Evolutionary conservation across 2,329 filamentous ascomycete species (phyloP).

Genomic region (Sphaerulina vaccinii): DNA sequence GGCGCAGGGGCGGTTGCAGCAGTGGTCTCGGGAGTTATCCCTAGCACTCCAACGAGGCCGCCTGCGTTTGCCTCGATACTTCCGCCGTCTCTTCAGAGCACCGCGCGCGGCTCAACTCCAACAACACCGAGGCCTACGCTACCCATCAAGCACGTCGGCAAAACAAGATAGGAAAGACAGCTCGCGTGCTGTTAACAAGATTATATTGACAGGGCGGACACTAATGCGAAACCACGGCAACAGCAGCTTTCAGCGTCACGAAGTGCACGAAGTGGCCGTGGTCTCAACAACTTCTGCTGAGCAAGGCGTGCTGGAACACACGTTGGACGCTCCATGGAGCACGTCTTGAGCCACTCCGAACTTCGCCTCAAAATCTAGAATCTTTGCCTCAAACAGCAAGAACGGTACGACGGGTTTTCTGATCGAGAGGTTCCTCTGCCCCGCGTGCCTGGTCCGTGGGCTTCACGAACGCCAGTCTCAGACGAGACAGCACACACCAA

Average conservation of each 20-base stretch:
- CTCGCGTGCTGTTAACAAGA: too few species aligned
- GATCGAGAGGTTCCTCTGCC: background rate
- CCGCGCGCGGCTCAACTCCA: background rate
- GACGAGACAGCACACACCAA: background rate
- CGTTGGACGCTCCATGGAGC: too few species aligned
- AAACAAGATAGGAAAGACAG: too few species aligned
- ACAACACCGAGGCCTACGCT: too few species aligned
- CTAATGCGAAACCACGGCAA: too few species aligned
- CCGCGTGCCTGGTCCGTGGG: slow-evolving; percentile 6
- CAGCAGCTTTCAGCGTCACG: too few species aligned
- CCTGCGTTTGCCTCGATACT: background rate
- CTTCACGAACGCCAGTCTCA: slow-evolving; percentile 1
- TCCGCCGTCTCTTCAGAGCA: background rate
- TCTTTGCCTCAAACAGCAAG: background rate
- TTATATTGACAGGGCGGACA: too few species aligned
- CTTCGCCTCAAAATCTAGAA: too few species aligned
- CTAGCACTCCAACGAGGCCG: background rate
- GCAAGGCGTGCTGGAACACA: too few species aligned
- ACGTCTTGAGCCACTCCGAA: slow-evolving; percentile 2
- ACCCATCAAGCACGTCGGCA: too few species aligned
- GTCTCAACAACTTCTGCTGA: too few species aligned
- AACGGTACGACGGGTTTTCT: background rate
- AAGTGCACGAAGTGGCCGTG: too few species aligned
- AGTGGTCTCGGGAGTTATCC: background rate
- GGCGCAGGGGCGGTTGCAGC: background rate